phyloP scores from a whole-genome alignment of 2,329 filamentous ascomycete genomes.

The Rutstroemia sp. region DNA sequence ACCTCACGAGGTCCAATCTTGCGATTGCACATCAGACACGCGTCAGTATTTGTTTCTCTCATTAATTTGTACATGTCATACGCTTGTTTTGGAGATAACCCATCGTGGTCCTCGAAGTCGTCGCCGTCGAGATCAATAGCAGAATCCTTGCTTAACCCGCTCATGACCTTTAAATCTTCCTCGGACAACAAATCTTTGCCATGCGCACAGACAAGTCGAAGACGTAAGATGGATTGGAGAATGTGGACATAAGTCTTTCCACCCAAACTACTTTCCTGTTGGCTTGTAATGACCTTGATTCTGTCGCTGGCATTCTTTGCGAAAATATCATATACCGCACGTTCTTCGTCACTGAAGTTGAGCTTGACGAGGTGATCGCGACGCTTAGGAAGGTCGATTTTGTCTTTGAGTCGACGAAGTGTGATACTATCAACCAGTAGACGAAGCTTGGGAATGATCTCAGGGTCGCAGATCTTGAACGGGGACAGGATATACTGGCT shows the following conservation, averaged over 20 bases:
- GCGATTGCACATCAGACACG: slow-evolving; percentile 62
- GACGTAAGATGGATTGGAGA: slow-evolving; percentile 79
- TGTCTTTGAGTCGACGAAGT: slow-evolving; percentile 83
- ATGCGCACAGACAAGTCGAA: slow-evolving; percentile 87
- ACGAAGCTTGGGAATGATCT: slow-evolving; percentile 77
- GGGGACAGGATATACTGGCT: slow-evolving; percentile 72
- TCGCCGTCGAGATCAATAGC: slow-evolving; percentile 87
- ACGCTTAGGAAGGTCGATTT: slow-evolving; percentile 71
- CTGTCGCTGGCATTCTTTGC: slow-evolving; percentile 72
- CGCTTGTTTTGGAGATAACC: slow-evolving; percentile 61
- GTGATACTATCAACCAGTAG: slow-evolving; percentile 93
- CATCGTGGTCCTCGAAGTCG: slow-evolving; percentile 43
- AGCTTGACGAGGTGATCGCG: slow-evolving; percentile 67
- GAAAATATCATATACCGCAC: slow-evolving; percentile 75
- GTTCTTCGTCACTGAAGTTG: slow-evolving; percentile 69
- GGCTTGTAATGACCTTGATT: slow-evolving; percentile 64
- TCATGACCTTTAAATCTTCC: slow-evolving; percentile 71
- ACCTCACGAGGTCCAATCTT: slow-evolving; percentile 53
- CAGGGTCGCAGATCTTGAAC: slow-evolving; percentile 79
- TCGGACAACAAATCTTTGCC: slow-evolving; percentile 85
- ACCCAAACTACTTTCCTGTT: slow-evolving; percentile 59
- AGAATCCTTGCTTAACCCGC: slow-evolving; percentile 74
- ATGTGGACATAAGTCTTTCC: slow-evolving; percentile 93
- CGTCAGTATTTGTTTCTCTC: slow-evolving; percentile 70
- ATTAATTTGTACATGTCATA: slow-evolving; percentile 83